These are phyloP conservation scores for Phanerodontia chrysosporium DNA, from an alignment of 768 basidiomycete genomes.

Conservation along the genomic window DNA sequence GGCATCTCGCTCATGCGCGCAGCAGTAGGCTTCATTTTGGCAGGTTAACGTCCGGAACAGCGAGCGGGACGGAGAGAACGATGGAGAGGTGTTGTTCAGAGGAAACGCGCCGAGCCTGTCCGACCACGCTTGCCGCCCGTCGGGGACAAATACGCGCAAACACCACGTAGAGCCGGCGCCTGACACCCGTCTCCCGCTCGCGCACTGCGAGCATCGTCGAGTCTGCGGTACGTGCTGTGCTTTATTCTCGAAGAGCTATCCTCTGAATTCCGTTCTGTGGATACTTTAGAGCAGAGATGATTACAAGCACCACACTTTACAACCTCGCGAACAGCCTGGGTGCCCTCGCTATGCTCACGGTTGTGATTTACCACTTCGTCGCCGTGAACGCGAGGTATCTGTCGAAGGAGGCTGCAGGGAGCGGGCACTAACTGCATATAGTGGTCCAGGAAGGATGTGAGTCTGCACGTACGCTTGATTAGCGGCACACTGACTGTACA, in stretches of 20 bases:
- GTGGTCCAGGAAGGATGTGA: background rate
- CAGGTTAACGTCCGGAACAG: background rate
- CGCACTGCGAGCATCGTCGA: constrained; percentile 1
- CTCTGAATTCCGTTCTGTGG: background rate
- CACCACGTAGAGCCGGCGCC: constrained; percentile 5
- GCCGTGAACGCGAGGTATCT: constrained; percentile 71
- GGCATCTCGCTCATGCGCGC: constrained; percentile 74
- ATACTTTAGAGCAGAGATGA: constrained; percentile 45
- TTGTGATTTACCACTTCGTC: constrained; percentile 87
- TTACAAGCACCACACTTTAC: constrained; percentile 76
- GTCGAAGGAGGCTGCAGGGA: constrained; percentile 19
- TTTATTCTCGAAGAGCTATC: background rate
- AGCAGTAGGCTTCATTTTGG: constrained; percentile 61
- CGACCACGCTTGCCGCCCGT: constrained; percentile 5
- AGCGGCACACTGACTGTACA: background rate
- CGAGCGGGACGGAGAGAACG: background rate
- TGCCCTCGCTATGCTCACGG: constrained; percentile 78
- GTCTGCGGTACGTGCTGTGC: background rate
- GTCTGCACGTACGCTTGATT: background rate
- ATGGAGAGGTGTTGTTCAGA: constrained; percentile 9
- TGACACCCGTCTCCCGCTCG: background rate
- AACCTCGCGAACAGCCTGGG: constrained; percentile 81
- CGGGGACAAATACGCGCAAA: constrained; percentile 6
- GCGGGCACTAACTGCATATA: background rate
- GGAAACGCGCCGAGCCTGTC: constrained; percentile 14